Evolutionary conservation across 371 early-diverging fungal species (phyloP), one percentile per base, ranked within the genome.

Genomic region (Nematocida sp.): DNA sequence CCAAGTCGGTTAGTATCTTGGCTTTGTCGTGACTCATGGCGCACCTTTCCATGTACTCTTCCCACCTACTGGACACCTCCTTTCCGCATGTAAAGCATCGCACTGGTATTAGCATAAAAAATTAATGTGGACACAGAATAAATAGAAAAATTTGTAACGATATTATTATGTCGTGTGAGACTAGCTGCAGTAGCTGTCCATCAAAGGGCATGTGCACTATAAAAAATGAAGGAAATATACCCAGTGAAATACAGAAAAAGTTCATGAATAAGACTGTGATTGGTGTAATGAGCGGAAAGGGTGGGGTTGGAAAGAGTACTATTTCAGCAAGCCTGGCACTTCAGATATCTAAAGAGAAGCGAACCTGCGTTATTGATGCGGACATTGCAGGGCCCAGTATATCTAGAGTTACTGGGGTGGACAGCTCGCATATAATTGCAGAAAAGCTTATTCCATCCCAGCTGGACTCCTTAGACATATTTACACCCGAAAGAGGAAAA

Each of bases 21-120:
- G 83, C 91, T 88, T 93, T 92, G 39, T 89, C 88, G 74, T 90
- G 90, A 58, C 91, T 92, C 27, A 89, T 85, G 82, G 91, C 92
- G 69, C 94, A 86, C 46, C 93, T 89, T 64, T 90, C 89, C 80
- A 94, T 89, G 87, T 96, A 98, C 83, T 89, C 87, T 81, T 95
- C 94, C 95, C 95, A 97, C 87, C 92, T 93, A 90, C 95, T 92
- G 69, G 96, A 95, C 83, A 97, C 91, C 72, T 96, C 96, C 89
- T 97, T 98, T 82, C 95, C 96, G 89, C 97, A 91, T 47, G 94
- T 92, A 87, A 95, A 95, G 87, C 95, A 95, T 80, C 94, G 91
- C 64, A 95, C 92, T 66, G 95, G 95, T 87, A 94, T 94, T 85
- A 94, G 93, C 95, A 94, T 95, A 70, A 78, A 75, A 62, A 62